Base-by-base conservation (phyloP, 768 basidiomycete species). In the Mycena metata region DNA sequence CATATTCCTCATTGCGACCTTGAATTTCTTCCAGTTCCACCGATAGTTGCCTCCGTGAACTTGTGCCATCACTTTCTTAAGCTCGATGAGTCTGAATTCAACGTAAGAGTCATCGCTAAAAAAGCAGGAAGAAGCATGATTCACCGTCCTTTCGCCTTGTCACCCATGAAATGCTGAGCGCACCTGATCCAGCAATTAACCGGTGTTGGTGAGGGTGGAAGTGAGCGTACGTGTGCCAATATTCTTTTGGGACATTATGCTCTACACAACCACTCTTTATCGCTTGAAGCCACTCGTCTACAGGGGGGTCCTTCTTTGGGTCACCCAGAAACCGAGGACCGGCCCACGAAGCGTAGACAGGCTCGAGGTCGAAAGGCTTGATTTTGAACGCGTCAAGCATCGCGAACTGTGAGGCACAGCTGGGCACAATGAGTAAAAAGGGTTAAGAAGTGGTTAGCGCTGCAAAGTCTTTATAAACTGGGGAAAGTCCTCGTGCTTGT, bases 1-100 rank as follows among this genome's bases (percentile, higher is more conserved):
- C 91, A 94, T 91, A 77, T 88, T 94, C 66, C 84, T 80, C 88
- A 94, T 90, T 5, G 92, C 93, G 60, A 91, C 83, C 79, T 85
- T 89, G 81, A 91, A 94, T 72, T 88, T 91, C 81, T 93, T 92
- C 93, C 93, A 94, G 69, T 86, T 90, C 93, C 93, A 94, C 56
- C 88, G 83, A 74, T 94, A 94, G 72, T 88, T 90, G 16, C 91
- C 91, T 13, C 91, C 92, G 68, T 93, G 86, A 70, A 94, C 86
- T 74, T 91, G 88, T 45, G 85, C 81, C 82, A 94, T 86, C 65
- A 94, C 91, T 49, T 85, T 85, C 79, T 92, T 92, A 65, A 94
- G 79, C 73, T 93, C 91, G 36, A 85, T 80, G 66, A 94, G 80
- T 64, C 89, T 87, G 56, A 4, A 51, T 35, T 43, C 42, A 60